phyloP scores from a whole-genome alignment of 192 early-diverging fungal genomes.

The Pilaira anomala region DNA sequence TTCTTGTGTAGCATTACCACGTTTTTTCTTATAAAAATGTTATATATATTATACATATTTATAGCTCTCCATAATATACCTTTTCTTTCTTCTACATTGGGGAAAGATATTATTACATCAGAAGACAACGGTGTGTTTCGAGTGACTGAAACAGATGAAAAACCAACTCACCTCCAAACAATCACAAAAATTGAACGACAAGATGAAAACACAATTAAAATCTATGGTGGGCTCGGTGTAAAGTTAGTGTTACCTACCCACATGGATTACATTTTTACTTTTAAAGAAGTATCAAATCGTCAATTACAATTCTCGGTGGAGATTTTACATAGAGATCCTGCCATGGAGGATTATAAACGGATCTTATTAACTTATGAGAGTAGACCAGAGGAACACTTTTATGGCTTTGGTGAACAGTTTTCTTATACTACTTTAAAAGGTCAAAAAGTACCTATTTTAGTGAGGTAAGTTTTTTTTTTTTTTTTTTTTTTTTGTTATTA shows the following conservation, averaged over 20 bases:
- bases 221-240: constrained; percentile 25
- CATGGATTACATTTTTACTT: constrained; percentile 33
- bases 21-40: not conserved
- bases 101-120: constrained; percentile 27
- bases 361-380: constrained; percentile 24
- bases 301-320: constrained; percentile 26
- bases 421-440: constrained; percentile 32
- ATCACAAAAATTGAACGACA: constrained; percentile 17
- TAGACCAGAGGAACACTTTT: constrained; percentile 36
- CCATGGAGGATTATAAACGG: constrained; percentile 22
- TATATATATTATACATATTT: constrained; percentile 1
- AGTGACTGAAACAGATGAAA: constrained; percentile 34
- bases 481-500: not conserved
- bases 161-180: constrained; percentile 35
- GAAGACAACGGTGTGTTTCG: constrained; percentile 33
- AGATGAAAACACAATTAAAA: not conserved
- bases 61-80: constrained; percentile 34
- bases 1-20: not conserved
- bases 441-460: constrained; percentile 39
- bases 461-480: constrained; percentile 12
- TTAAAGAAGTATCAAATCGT: constrained; percentile 20
- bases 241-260: constrained; percentile 29
- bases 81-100: constrained; percentile 33
- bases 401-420: constrained; percentile 46
- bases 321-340: constrained; percentile 4